Base-by-base conservation (phyloP, 805 yeast species). In the Saturnispora kantuleensis region DNA sequence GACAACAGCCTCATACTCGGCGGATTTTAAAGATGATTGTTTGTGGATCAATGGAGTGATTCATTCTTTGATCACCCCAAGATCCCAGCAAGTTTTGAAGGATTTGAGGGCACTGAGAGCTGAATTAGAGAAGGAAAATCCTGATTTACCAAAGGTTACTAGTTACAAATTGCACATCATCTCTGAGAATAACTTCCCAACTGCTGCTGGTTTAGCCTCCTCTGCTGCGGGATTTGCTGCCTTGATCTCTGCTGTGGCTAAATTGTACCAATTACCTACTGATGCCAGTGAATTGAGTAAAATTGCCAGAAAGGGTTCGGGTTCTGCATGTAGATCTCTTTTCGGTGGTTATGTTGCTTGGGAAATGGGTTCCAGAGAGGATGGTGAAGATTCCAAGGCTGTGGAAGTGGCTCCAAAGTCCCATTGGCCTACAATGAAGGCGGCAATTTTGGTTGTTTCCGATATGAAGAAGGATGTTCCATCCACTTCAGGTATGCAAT, bases 161-260 rank as follows among this genome's bases (percentile, higher is more conserved):
- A 56, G 68, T 15, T 78, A 75, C 75, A 71, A 74, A 42, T 69
- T 93, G 46, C 86, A 81, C 56, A 84, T 93, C 53, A 95, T 86
- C 11, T 81, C 94, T 26, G 95, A 87, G 60, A 93, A 93, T 69
- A 93, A 93, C 67, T 93, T 93, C 73, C 99, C 99, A 42, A 93
- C 99, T 21, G 98, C 98, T 30, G 98, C 98, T 5, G 98, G 98
- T 2, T 74, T 93, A 55, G 98, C 98, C 0, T 87, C 96, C 1
- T 84, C 95, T 5, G 98, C 98, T 11, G 97, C 98, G 9, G 99
- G 99, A 0, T 90, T 88, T 65, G 96, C 98, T 31, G 98, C 98
- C 9, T 72, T 93, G 49, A 95, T 90, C 17, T 77, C 77, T 40
- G 85, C 96, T n/a, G 77, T 93, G 57, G 88, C 97, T 13, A 76